Conservation (phyloP, 2,329 filamentous ascomycete genomes). For the Pseudonectria foliicola region DNA sequence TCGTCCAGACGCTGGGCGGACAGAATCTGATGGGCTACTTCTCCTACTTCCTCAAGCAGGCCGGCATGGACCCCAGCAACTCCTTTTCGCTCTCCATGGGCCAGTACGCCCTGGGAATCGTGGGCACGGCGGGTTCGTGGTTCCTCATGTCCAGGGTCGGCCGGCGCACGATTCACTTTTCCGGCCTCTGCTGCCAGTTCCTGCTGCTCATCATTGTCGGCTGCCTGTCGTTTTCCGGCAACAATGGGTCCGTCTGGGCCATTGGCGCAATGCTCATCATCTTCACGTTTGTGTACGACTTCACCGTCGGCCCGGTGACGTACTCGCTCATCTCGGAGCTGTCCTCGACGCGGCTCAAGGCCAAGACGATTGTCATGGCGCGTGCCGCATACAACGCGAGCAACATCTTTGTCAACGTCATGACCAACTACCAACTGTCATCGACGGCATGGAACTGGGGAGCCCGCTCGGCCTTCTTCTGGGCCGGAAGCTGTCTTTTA, state of each 20-base stretch:
- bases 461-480: slow-evolving; percentile 40
- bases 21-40: slow-evolving; percentile 44
- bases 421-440: slow-evolving; percentile 42
- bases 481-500: slow-evolving; percentile 40
- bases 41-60: slow-evolving; percentile 39
- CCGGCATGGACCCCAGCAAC: slow-evolving; percentile 36
- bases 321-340: slow-evolving; percentile 47
- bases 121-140: slow-evolving; percentile 46
- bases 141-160: slow-evolving; percentile 41
- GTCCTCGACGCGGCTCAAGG: slow-evolving; percentile 45
- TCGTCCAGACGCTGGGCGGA: slow-evolving; percentile 41
- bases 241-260: slow-evolving; percentile 33
- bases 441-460: slow-evolving; percentile 40
- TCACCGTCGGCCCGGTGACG: slow-evolving; percentile 46
- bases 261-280: slow-evolving; percentile 41
- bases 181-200: slow-evolving; percentile 35
- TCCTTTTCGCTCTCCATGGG: slow-evolving; percentile 41
- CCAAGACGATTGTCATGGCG: slow-evolving; percentile 48
- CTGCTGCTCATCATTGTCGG: slow-evolving; percentile 34
- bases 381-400: slow-evolving; percentile 36
- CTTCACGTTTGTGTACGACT: slow-evolving; percentile 47
- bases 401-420: slow-evolving; percentile 44
- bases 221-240: slow-evolving; percentile 29
- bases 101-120: slow-evolving; percentile 42
- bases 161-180: slow-evolving; percentile 42